Evolutionary conservation across 1,284 basidiomycete genomes (phyloP).

Genomic region (Cryptococcus sp.): DNA sequence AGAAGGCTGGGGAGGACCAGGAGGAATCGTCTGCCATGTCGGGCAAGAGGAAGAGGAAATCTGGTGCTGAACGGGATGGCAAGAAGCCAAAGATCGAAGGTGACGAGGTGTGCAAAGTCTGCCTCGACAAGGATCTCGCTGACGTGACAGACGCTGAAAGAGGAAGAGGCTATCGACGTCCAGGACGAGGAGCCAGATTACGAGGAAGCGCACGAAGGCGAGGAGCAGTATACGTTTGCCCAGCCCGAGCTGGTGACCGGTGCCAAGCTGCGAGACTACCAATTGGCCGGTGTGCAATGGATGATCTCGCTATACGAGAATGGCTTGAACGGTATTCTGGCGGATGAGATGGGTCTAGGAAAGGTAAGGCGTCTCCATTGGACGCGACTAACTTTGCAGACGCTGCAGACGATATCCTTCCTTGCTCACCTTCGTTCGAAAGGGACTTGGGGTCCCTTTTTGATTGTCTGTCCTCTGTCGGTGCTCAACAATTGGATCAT

Average conservation of each 20-base stretch:
- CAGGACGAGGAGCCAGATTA: conserved; percentile 17
- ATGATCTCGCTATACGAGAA: conserved; percentile 90
- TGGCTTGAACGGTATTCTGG: conserved; percentile 88
- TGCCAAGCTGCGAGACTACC: conserved; percentile 78
- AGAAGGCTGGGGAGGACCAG: conserved; percentile 12
- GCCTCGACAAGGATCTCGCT: not conserved
- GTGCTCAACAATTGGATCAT: conserved; percentile 88
- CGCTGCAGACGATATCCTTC: conserved; percentile 88
- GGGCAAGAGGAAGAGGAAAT: conserved; percentile 12
- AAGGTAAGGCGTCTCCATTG: conserved; percentile 51
- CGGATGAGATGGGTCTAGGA: conserved; percentile 79
- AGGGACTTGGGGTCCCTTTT: conserved; percentile 69
- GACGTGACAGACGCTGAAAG: conserved; percentile 1
- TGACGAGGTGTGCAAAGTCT: conserved; percentile 1
- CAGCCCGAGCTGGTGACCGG: conserved; percentile 81
- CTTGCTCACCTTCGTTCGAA: conserved; percentile 78
- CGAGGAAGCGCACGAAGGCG: too few relatives aligned
- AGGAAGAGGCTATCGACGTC: conserved; percentile 9
- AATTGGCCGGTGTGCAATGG: conserved; percentile 93
- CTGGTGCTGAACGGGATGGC: not conserved
- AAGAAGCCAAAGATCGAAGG: conserved; percentile 23
- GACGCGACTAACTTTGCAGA: conserved; percentile 52
- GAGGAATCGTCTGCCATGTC: conserved; percentile 15
- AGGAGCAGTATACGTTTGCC: conserved; percentile 44
- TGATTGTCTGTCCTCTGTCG: conserved; percentile 85